Percentiles rank a stretch among this genome's conserved stretches.
These are phyloP conservation scores for Fraxinus nigra DNA, from an alignment of 305 asterid genomes.

Conservation along the genomic window DNA sequence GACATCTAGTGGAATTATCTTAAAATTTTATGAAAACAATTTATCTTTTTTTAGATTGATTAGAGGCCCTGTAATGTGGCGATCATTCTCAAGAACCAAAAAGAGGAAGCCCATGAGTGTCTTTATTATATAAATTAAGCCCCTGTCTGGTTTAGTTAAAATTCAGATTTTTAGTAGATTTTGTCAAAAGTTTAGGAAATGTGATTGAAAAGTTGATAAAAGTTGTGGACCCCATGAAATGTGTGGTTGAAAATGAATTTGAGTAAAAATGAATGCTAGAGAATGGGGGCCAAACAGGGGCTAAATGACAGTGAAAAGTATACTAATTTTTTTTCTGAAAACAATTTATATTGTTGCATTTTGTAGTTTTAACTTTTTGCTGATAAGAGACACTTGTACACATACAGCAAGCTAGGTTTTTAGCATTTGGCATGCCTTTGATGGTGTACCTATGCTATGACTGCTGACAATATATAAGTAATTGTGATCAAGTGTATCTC, in stretches of 20 bases:
- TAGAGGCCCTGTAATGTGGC: not conserved
- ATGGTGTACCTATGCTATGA: not conserved
- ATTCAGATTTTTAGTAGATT: not conserved
- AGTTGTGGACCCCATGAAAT: not conserved
- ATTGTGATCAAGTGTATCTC: conserved; percentile 4
- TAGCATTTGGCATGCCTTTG: conserved; percentile 2
- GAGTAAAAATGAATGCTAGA: not conserved
- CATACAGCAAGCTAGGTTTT: not conserved
- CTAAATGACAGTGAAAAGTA: not conserved
- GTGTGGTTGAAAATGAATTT: not conserved
- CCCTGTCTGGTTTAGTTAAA: not conserved
- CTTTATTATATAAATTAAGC: not conserved
- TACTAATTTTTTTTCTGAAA: not conserved
- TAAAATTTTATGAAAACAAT: not conserved
- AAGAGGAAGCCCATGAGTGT: no score
- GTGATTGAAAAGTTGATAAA: not conserved
- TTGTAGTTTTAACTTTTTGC: conserved; percentile 4
- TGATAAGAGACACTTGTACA: conserved; percentile 4
- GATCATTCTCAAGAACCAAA: no score
- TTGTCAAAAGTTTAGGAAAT: not conserved
- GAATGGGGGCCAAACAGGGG: not conserved
- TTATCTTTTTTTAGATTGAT: not conserved
- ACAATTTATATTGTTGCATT: not conserved
- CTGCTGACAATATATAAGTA: conserved; percentile 6
- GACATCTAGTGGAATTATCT: not conserved